These are phyloP conservation scores for Phytophthora capsici DNA, from an alignment of 352 stramenopile genomes.

Conservation along the genomic window DNA sequence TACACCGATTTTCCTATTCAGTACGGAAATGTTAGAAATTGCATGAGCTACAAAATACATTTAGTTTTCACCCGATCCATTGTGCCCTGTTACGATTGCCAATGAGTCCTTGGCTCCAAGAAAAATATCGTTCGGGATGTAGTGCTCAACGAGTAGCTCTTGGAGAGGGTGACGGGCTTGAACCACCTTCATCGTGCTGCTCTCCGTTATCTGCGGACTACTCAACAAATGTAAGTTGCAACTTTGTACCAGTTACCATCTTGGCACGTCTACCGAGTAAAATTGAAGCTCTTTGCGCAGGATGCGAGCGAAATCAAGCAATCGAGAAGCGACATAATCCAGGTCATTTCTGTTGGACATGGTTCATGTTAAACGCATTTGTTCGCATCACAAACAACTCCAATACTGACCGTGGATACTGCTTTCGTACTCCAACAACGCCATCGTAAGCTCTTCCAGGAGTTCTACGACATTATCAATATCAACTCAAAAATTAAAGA, in stretches of 20 bases:
- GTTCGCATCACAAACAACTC: neutral
- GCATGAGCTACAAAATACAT: too few species aligned
- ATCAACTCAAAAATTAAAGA: too few species aligned
- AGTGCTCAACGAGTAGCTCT: constrained; percentile 83
- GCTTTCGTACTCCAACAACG: constrained; percentile 72
- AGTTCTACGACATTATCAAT: constrained; percentile 50
- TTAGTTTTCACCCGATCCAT: constrained; percentile 81
- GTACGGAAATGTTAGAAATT: neutral
- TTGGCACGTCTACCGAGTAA: constrained; percentile 51
- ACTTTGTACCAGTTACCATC: neutral
- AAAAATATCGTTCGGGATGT: constrained; percentile 82
- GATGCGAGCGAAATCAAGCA: constrained; percentile 74
- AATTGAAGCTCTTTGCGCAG: constrained; percentile 76
- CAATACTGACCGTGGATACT: constrained; percentile 61
- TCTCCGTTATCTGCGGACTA: constrained; percentile 57
- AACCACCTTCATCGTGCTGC: constrained; percentile 56
- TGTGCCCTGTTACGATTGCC: constrained; percentile 82
- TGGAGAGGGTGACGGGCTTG: constrained; percentile 83
- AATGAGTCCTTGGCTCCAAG: constrained; percentile 53
- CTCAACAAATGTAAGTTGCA: constrained; percentile 4
- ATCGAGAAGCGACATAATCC: constrained; percentile 71
- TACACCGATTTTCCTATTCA: constrained; percentile 85
- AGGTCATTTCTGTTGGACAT: constrained; percentile 65
- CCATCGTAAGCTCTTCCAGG: constrained; percentile 76
- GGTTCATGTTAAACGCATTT: neutral